A percentile compares a stretch with the other conserved stretches of the same genome.
These are phyloP conservation scores for Oligophagozyma castellii DNA, from an alignment of 1,139 yeast species.

Conservation along the genomic window DNA sequence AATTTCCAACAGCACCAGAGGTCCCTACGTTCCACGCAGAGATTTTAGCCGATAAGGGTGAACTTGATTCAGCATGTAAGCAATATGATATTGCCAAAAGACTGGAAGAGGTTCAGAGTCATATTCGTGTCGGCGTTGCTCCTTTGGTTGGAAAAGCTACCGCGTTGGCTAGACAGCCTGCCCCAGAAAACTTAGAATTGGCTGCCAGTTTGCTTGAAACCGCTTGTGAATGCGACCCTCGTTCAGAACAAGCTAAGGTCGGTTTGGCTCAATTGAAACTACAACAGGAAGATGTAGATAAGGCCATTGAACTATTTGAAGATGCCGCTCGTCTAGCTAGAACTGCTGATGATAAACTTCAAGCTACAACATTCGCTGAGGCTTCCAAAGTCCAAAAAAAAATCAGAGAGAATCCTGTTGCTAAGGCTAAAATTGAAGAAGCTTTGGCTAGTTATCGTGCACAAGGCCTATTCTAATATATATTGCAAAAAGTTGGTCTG, in stretches of 20 bases:
- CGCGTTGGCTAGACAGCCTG: constrained; percentile 40
- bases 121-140: constrained; percentile 61
- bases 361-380: constrained; percentile 81
- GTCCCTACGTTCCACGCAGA: constrained; percentile 92
- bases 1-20: constrained; percentile 76
- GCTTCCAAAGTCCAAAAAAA: constrained; percentile 71
- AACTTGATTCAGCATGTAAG: constrained; percentile 53
- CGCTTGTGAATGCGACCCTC: constrained; percentile 74
- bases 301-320: constrained; percentile 67
- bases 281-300: constrained; percentile 66
- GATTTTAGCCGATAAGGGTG: constrained; percentile 69
- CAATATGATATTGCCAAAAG: constrained; percentile 79
- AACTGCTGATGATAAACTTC: constrained; percentile 70
- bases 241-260: constrained; percentile 73
- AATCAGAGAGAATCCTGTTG: constrained; percentile 48
- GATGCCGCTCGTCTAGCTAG: constrained; percentile 71
- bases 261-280: constrained; percentile 79
- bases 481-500: neutral
- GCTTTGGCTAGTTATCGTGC: constrained; percentile 24
- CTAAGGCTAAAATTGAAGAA: constrained; percentile 31
- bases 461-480: constrained; percentile 9
- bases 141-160: constrained; percentile 84
- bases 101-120: constrained; percentile 40
- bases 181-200: constrained; percentile 32
- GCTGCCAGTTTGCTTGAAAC: constrained; percentile 55